These are phyloP conservation scores for Lavandula angustifolia DNA, from an alignment of 257 asterid genomes.

Conservation along the genomic window DNA sequence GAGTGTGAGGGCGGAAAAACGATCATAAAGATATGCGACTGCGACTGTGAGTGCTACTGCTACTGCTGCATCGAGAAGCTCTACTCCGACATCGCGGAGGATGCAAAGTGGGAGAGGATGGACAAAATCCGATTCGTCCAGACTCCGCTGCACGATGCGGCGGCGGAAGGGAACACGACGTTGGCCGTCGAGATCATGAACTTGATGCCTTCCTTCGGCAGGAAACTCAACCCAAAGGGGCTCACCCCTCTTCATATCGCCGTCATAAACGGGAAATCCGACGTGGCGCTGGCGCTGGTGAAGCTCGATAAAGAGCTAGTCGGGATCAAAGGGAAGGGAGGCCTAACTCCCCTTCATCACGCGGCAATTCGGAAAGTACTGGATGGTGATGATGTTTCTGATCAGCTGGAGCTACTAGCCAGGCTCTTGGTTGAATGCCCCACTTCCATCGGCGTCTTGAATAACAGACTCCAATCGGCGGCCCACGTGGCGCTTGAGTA, in stretches of 20 bases:
- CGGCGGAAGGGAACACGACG: slow-evolving; percentile 13
- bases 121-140: slow-evolving; percentile 18
- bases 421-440: slow-evolving; percentile 14
- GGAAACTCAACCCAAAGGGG: slow-evolving; percentile 33
- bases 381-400: too few species aligned
- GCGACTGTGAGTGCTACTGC: slow-evolving; percentile 11
- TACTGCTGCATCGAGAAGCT: slow-evolving; percentile 4
- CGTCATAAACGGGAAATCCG: neutral
- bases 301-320: slow-evolving; percentile 19
- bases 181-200: slow-evolving; percentile 36
- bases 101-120: neutral
- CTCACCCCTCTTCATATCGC: slow-evolving; percentile 38
- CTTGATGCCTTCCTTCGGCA: slow-evolving; percentile 35
- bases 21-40: slow-evolving; percentile 1
- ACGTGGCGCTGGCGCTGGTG: slow-evolving; percentile 12
- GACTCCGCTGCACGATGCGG: slow-evolving; percentile 38
- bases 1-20: neutral
- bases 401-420: neutral
- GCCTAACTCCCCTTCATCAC: slow-evolving; percentile 29
- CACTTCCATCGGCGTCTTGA: neutral
- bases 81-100: neutral
- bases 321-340: slow-evolving; percentile 34
- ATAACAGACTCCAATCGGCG: slow-evolving; percentile 25
- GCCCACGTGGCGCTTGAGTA: slow-evolving; percentile 28
- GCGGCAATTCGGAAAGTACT: neutral